These are phyloP conservation scores for Pyricularia sp. DNA, from an alignment of 2,329 filamentous ascomycete species.

Conservation along the genomic window DNA sequence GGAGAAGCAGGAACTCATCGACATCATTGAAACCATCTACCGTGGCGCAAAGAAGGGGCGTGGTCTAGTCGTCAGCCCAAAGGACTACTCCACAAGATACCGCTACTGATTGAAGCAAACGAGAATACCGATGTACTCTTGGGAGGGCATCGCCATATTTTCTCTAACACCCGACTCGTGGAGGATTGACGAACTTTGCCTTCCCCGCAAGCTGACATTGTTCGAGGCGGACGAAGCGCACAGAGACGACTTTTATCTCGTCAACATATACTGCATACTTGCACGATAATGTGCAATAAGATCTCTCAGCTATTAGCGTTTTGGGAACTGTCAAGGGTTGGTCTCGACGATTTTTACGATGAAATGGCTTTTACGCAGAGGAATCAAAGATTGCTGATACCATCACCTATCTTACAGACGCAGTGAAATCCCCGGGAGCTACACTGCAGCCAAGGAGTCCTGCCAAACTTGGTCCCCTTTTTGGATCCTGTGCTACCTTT, in stretches of 20 bases:
- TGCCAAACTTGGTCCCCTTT: background rate
- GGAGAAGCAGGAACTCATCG: conserved; percentile 97
- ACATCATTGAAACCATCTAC: conserved; percentile 97
- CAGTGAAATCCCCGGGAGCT: background rate
- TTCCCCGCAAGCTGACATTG: background rate
- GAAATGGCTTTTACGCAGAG: background rate
- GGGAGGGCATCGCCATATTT: background rate
- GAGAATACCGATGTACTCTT: background rate
- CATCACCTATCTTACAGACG: background rate
- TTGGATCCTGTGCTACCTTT: background rate
- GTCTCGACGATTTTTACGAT: conserved; percentile 2
- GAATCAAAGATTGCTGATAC: conserved; percentile 1
- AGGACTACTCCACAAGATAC: conserved; percentile 65
- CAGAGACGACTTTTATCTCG: background rate
- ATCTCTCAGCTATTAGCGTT: background rate
- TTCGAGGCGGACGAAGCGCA: background rate
- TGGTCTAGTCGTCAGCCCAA: conserved; percentile 92
- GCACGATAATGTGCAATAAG: background rate
- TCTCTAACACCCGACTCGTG: background rate
- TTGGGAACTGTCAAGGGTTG: background rate
- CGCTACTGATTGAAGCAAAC: conserved; percentile 38
- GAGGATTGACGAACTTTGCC: background rate
- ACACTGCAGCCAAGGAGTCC: background rate
- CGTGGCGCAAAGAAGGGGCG: conserved; percentile 96
- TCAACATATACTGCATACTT: background rate